Evolutionary conservation across 768 basidiomycete species (phyloP).

Genomic region (Rhodotorula graminis): DNA sequence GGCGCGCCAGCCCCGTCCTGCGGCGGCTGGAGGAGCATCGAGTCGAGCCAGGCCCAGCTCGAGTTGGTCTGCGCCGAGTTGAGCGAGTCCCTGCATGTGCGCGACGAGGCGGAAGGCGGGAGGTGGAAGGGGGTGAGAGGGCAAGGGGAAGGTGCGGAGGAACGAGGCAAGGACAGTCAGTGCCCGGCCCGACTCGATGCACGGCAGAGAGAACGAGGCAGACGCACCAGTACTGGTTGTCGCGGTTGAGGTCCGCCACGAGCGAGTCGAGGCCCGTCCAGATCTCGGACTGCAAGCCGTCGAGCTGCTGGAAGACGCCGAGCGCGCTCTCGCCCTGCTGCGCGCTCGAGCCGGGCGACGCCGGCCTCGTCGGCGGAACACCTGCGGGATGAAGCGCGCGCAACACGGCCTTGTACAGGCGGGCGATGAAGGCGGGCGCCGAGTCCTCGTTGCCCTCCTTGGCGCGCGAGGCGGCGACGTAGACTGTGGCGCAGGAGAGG

Average conservation of each 20-base stretch:
- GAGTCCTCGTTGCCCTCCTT: slow-evolving; percentile 1
- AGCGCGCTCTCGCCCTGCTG: not conserved
- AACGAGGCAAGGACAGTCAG: no score
- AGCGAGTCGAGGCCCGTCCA: slow-evolving; percentile 14
- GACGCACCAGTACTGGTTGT: slow-evolving; percentile 22
- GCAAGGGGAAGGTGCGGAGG: no score
- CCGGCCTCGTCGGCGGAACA: not conserved
- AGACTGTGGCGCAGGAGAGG: not conserved
- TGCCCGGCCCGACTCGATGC: no score
- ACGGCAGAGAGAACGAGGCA: no score
- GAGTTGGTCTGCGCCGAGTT: slow-evolving; percentile 2
- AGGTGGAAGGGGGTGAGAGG: not conserved
- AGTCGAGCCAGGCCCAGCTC: slow-evolving; percentile 4
- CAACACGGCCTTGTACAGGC: slow-evolving; percentile 18
- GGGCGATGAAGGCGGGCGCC: slow-evolving; percentile 8
- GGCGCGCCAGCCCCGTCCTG: no score
- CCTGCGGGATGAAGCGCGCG: not conserved
- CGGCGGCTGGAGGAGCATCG: not conserved
- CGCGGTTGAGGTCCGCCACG: not conserved
- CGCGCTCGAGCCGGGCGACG: not conserved
- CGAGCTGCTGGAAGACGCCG: not conserved
- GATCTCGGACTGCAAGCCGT: slow-evolving; percentile 6
- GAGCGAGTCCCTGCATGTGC: not conserved
- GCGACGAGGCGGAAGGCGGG: no score
- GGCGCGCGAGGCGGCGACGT: not conserved